Conservation (phyloP, 2,329 filamentous ascomycete genomes). For the Aspergillus novoparasiticus region DNA sequence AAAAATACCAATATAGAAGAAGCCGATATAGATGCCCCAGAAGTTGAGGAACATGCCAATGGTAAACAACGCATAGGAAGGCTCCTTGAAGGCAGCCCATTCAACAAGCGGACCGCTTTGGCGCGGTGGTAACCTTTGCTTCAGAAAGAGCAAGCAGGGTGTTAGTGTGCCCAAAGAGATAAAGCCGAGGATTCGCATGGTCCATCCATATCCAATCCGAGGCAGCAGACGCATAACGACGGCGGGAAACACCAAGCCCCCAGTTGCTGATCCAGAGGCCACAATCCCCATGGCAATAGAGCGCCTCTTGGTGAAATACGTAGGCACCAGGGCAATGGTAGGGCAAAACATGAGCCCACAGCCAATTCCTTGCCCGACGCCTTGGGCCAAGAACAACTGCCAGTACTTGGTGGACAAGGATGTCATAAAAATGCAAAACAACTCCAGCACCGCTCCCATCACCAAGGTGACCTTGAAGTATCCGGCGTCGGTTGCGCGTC, state of each 20-base stretch:
- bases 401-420: slow-evolving; percentile 51
- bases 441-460: slow-evolving; percentile 46
- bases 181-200: slow-evolving; percentile 63
- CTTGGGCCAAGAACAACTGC: slow-evolving; percentile 55
- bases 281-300: slow-evolving; percentile 62
- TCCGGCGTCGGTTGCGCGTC: slow-evolving; percentile 55
- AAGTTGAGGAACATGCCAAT: slow-evolving; percentile 50
- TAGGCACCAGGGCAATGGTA: slow-evolving; percentile 57
- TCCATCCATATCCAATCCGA: slow-evolving; percentile 65
- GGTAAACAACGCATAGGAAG: slow-evolving; percentile 48
- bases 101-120: slow-evolving; percentile 56
- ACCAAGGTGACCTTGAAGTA: slow-evolving; percentile 51
- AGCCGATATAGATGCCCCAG: slow-evolving; percentile 58
- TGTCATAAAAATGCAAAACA: slow-evolving; percentile 56
- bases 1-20: slow-evolving; percentile 52
- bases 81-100: slow-evolving; percentile 53
- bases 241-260: slow-evolving; percentile 66
- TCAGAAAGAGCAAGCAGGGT: slow-evolving; percentile 48
- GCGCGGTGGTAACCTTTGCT: slow-evolving; percentile 52
- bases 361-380: slow-evolving; percentile 60
- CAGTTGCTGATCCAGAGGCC: slow-evolving; percentile 62
- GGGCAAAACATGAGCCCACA: slow-evolving; percentile 59
- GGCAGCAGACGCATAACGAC: slow-evolving; percentile 60
- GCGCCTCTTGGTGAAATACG: slow-evolving; percentile 64
- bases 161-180: slow-evolving; percentile 55